Base-by-base conservation (phyloP, 345 rosid genomes). In the Brassica juncea region DNA sequence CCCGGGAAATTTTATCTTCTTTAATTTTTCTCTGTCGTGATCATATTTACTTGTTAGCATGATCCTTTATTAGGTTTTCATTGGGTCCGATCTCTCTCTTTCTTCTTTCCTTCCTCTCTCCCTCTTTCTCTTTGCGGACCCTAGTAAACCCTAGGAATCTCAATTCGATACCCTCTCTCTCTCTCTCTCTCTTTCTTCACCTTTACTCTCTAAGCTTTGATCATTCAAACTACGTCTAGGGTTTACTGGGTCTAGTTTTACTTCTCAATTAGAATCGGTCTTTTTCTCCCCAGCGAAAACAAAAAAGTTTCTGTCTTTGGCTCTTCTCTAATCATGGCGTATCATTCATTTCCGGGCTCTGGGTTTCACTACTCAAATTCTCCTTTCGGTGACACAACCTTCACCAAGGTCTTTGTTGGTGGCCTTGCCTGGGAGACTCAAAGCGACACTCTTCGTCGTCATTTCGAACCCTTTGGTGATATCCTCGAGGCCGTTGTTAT, bases 381-480 rank as follows among this genome's bases (percentile, higher is more conserved):
- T 14, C 90, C 98, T 52, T 91, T 88, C 69, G 99, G 99, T 32
- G 97, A 94, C 78, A 94, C 99, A 42, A 90, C 94, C 16, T 86
- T 77, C 73, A 92, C 92, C 14, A 92, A 93, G 86, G 91, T 91
- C 73, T 96, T 96, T 55, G 95, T 90, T 42, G 97, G 97, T 73
- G 97, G 97, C 10, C 88, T 92, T 57, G 99, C 98, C 3, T 94
- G 98, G 98, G 97, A 93, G 82, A 92, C 98, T 66, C 93, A 87
- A 75, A 92, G 92, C 70, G 97, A 91, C 35, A 88, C 97, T 69
- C 84, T 95, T 88, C 88, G 89, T 68, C 91, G 89, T 10, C 84
- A 91, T 84, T 95, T 95, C 70, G 90, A 93, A 73, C 97, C 84
- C 67, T 93, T 86, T 49, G 99, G 99, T 14, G 97, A 93, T 2